Evolutionary conservation across 257 asterid genomes (phyloP).

Genomic region (Solanum arcanum): DNA sequence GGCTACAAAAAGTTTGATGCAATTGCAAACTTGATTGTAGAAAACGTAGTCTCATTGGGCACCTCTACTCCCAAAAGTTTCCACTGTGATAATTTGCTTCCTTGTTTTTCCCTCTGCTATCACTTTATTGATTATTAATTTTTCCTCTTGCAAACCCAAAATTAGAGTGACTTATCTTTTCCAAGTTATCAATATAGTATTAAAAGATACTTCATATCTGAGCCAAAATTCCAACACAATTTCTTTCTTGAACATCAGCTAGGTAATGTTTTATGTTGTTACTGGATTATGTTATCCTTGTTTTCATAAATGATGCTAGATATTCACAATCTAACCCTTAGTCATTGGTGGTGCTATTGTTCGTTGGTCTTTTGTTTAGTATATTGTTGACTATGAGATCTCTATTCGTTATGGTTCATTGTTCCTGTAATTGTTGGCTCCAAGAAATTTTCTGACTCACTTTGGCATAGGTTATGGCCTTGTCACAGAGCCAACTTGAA

Average conservation of each 20-base stretch:
- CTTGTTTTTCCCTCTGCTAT: not conserved
- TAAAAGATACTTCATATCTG: not conserved
- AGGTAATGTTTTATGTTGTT: not conserved
- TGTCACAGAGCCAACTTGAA: slow-evolving; percentile 84
- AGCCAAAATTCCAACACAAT: not conserved
- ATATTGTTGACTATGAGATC: not conserved
- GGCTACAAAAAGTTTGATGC: not conserved
- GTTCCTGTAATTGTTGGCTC: not conserved
- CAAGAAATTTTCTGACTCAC: not conserved
- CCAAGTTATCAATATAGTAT: not conserved
- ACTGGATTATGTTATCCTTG: not conserved
- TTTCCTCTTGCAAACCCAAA: not conserved
- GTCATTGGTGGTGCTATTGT: not conserved
- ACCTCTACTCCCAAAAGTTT: not conserved
- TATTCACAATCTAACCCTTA: not conserved
- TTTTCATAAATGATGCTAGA: not conserved
- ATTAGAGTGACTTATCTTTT: not conserved
- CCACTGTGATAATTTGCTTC: not conserved
- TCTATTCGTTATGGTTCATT: not conserved
- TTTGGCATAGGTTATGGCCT: slow-evolving; percentile 64
- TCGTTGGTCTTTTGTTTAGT: not conserved
- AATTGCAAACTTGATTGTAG: not conserved
- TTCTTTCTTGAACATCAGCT: not conserved
- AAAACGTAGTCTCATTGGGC: not conserved
- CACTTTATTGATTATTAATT: not conserved